Conservation (phyloP, 2,329 filamentous ascomycete species). For the Nemania abortiva region DNA sequence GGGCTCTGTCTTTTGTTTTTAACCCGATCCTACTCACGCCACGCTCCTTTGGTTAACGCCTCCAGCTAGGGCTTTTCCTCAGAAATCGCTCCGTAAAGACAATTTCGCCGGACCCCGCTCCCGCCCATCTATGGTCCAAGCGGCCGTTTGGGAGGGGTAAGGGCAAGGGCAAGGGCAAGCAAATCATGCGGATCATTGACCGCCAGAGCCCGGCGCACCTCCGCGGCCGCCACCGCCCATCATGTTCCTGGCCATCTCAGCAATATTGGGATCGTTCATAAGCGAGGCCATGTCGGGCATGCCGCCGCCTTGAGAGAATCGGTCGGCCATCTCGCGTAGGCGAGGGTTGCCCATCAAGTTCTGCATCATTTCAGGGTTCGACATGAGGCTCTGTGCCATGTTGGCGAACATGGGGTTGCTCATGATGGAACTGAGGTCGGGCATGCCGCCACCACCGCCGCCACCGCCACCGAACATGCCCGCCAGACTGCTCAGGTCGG, state of each 20-base stretch:
- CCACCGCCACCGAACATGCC: constrained; percentile 77
- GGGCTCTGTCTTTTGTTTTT: constrained; percentile 8
- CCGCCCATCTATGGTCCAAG: not conserved
- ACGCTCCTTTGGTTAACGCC: constrained; percentile 21
- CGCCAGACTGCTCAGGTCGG: constrained; percentile 77
- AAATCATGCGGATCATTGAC: constrained; percentile 35
- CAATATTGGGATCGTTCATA: constrained; percentile 93
- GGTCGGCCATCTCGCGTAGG: constrained; percentile 86
- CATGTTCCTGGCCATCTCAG: constrained; percentile 75
- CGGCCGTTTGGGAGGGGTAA: not conserved
- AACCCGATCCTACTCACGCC: constrained; percentile 5
- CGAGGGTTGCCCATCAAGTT: constrained; percentile 96
- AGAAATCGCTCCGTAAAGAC: not conserved
- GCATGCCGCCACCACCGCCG: constrained; percentile 82
- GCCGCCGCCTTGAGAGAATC: constrained; percentile 80
- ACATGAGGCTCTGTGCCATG: constrained; percentile 98
- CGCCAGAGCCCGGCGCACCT: constrained; percentile 39
- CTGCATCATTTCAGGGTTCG: constrained; percentile 90
- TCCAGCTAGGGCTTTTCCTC: constrained; percentile 15
- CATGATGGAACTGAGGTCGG: constrained; percentile 89
- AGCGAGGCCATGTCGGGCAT: constrained; percentile 88
- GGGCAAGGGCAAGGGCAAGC: not conserved
- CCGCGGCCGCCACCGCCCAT: constrained; percentile 51
- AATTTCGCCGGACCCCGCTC: not conserved
- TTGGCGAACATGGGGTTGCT: constrained; percentile 97